Evolutionary conservation across 192 early-diverging fungal genomes (phyloP).

Genomic region (Coemansia sp.): DNA sequence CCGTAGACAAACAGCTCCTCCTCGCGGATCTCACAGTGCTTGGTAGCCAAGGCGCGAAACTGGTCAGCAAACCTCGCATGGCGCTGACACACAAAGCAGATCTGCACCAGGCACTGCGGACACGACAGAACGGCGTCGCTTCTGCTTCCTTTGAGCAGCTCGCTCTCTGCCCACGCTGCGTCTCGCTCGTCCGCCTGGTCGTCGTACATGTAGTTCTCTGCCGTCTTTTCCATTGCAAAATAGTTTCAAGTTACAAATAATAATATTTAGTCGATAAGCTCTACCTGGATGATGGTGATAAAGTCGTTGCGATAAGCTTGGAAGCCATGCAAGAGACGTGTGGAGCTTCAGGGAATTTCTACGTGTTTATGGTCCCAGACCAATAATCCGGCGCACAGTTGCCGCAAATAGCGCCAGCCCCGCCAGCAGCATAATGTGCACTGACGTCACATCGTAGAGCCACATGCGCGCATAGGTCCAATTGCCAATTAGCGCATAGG

Average conservation of each 20-base stretch:
- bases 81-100: conserved; percentile 49
- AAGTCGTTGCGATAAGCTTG: too few species aligned
- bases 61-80: conserved; percentile 34
- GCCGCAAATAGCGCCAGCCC: conserved; percentile 24
- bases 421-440: conserved; percentile 22
- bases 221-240: background rate
- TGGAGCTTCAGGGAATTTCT: background rate
- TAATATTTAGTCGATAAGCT: background rate
- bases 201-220: conserved; percentile 23
- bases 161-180: conserved; percentile 20
- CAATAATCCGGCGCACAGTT: background rate
- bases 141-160: background rate
- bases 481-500: conserved; percentile 29
- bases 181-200: conserved; percentile 26
- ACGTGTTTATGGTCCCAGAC: background rate
- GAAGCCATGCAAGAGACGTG: too few species aligned
- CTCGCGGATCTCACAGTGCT: conserved; percentile 19
- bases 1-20: conserved; percentile 22
- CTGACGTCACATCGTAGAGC: conserved; percentile 26
- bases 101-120: conserved; percentile 44
- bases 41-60: conserved; percentile 32
- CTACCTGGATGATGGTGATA: background rate
- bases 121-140: conserved; percentile 53
- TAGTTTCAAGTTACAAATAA: background rate
- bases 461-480: conserved; percentile 30